Evolutionary conservation across 371 early-diverging fungal genomes (phyloP), one percentile per base, ranked within the genome.

Genomic region (Apophysomyces variabilis): DNA sequence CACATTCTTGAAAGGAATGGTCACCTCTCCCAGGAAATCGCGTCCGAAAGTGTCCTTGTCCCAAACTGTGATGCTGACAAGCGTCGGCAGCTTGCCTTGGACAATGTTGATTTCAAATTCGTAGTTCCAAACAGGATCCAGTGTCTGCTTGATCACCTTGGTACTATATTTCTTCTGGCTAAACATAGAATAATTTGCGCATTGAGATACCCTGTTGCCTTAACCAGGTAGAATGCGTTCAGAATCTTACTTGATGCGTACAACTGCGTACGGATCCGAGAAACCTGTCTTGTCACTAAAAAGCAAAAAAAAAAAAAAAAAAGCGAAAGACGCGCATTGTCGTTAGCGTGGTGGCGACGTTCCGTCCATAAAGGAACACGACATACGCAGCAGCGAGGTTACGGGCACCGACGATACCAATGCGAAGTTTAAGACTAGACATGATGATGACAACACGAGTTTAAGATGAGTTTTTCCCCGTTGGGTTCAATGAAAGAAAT

Each of bases 121-220:
- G 9, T 78, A 85, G 61, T 92, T 84, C 93, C 95, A 95, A 21
- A 79, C 83, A 1, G 95, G 95, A 62, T 89, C 85, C 47, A 95
- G 71, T 12, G 83, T 89, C 62, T 90, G 85, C 61, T 82, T 74
- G 62, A 92, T 71, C 6, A 90, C 87, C 36, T 87, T 78, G 35
- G 95, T 93, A 13, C 84, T 86, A 63, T 86, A 86, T 57, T 85
- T 88, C 68, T 88, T 87, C 39, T 86, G 85, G 9, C 90, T 90
- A 50, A 5, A 7, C n/a, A 14, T 35, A 11, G 21, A n/a, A 3
- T 26, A 26, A 26, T 26, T 26, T 26, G 32, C 32, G 32, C 32
- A 26, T 26, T 26, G 32, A 26, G 32, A 26, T 26, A 26, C 32
- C 32, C 32, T 26, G 3, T 3, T 26, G 32, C 3, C 32, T 26